A percentile compares a stretch with the other conserved stretches of the same genome.
phyloP scores from a whole-genome alignment of 495 filamentous ascomycete species.

The Lophiostoma macrostomum region DNA sequence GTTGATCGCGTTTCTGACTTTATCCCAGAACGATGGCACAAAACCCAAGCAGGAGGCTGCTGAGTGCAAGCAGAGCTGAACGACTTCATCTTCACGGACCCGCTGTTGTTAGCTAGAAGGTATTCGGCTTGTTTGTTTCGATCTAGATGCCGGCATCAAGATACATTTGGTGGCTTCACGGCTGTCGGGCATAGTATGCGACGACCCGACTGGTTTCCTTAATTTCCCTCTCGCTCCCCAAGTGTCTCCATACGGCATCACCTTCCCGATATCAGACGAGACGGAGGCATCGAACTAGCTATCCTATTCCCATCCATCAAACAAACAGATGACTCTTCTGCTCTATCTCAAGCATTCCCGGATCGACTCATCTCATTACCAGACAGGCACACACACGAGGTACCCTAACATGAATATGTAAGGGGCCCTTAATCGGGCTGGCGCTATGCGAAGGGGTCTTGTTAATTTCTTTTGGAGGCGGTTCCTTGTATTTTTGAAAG shows the following conservation, averaged over 20 bases:
- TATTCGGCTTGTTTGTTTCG: constrained; percentile 17
- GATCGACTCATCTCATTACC: not conserved
- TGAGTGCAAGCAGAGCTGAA: constrained; percentile 99
- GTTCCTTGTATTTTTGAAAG: constrained; percentile 2
- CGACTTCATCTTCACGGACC: constrained; percentile 2
- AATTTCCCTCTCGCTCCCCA: not conserved
- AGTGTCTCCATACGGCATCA: too few relatives aligned
- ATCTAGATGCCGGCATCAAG: constrained; percentile 32
- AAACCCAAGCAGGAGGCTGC: constrained; percentile 99
- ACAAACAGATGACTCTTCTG: not conserved
- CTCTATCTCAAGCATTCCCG: constrained; percentile 7
- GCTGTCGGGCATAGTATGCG: constrained; percentile 8
- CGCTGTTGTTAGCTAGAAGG: constrained; percentile 14
- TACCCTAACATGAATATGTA: not conserved
- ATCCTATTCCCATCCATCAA: too few relatives aligned
- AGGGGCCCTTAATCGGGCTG: constrained; percentile 5
- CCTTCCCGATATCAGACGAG: constrained; percentile 4
- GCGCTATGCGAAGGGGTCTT: constrained; percentile 9
- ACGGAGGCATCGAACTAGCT: constrained; percentile 4
- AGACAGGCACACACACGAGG: not conserved
- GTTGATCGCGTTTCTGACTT: constrained; percentile 27
- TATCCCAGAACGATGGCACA: constrained; percentile 75
- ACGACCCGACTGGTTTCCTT: constrained; percentile 5
- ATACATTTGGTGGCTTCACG: constrained; percentile 14
- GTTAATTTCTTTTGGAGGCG: not conserved